Base-by-base conservation (phyloP, 2,329 filamentous ascomycete species). In the Penicillium brasilianum region DNA sequence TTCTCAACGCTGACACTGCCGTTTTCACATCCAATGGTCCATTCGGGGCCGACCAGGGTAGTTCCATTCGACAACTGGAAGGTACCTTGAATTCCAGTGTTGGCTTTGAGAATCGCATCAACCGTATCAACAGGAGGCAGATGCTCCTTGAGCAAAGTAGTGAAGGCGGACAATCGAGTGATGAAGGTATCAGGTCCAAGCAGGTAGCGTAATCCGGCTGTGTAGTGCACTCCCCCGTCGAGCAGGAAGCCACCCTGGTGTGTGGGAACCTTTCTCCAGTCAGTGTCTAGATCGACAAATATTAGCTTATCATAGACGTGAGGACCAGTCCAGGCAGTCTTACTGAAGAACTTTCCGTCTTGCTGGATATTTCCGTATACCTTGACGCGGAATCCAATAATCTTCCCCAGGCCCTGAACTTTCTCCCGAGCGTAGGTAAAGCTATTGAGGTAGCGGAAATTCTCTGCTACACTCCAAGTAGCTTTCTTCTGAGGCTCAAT, bases 211-310 rank as follows among this genome's bases (percentile, higher is more conserved):
- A 88, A 81, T 0, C 78, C 87, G 8, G 90, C 90, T 7, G 88
- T 80, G 62, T 86, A 88, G 74, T 93, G 91, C 28, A 93, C 89
- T 46, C 91, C 90, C 14, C 86, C 89, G 70, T 93, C 90, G 2
- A 93, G 84, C 57, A 93, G 74, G 72, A 92, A 93, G 0, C 91
- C 90, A 57, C 90, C 91, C 75, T 92, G 90, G 72, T 91, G 85
- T 55, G 84, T 81, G 1, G 90, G 90, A 58, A 78, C 83, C 74
- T 88, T 89, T 57, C 91, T 86, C 91, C 90, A 86, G 11, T 76
- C 68, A 0, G 83, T 86, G 63, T 83, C 81, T 71, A 60, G 44
- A 37, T 46, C 48, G 57, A 62, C 55, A 50, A 60, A 61, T 52
- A 58, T 61, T 61, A 18, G 44, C 34, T 10, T 25, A 4, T 53